These are phyloP conservation scores for Balansia obtecta DNA, from an alignment of 2,329 filamentous ascomycete genomes.

Conservation along the genomic window DNA sequence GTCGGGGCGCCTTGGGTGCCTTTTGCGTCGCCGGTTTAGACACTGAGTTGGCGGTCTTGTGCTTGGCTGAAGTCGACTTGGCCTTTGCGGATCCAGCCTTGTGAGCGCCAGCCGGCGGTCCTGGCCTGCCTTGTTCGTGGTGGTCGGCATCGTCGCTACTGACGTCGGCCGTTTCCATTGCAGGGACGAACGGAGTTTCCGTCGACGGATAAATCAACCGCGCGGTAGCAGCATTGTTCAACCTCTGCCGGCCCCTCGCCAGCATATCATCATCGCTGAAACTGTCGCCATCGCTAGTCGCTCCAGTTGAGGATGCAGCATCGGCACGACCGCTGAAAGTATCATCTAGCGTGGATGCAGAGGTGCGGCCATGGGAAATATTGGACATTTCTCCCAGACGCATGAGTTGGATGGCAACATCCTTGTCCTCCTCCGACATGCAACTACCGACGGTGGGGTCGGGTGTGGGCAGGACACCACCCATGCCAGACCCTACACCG, in stretches of 20 bases:
- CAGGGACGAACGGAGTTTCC: conserved; percentile 39
- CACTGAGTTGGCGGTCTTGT: conserved; percentile 21
- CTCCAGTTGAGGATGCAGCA: conserved; percentile 70
- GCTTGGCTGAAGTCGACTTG: conserved; percentile 25
- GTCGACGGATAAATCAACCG: conserved; percentile 38
- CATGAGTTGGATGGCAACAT: conserved; percentile 95
- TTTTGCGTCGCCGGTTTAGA: conserved; percentile 26
- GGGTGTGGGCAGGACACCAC: conserved; percentile 68
- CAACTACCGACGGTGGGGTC: conserved; percentile 96
- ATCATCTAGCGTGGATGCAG: conserved; percentile 85
- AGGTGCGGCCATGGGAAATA: conserved; percentile 84
- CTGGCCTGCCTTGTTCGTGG: conserved; percentile 15
- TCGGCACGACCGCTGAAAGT: conserved; percentile 86
- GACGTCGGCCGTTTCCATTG: conserved; percentile 32
- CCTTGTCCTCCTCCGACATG: conserved; percentile 86
- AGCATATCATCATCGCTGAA: conserved; percentile 51
- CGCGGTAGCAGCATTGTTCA: conserved; percentile 29
- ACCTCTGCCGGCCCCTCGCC: conserved; percentile 45
- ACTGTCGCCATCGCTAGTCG: conserved; percentile 66
- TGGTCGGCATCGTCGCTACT: conserved; percentile 23
- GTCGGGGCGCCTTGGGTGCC: conserved; percentile 30
- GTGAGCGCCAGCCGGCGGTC: conserved; percentile 21
- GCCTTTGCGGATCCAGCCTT: conserved; percentile 28
- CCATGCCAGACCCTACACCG: conserved; percentile 19
- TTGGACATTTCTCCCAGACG: conserved; percentile 88